Conservation (phyloP, 1,284 basidiomycete species). For the Trametes hirsuta region DNA sequence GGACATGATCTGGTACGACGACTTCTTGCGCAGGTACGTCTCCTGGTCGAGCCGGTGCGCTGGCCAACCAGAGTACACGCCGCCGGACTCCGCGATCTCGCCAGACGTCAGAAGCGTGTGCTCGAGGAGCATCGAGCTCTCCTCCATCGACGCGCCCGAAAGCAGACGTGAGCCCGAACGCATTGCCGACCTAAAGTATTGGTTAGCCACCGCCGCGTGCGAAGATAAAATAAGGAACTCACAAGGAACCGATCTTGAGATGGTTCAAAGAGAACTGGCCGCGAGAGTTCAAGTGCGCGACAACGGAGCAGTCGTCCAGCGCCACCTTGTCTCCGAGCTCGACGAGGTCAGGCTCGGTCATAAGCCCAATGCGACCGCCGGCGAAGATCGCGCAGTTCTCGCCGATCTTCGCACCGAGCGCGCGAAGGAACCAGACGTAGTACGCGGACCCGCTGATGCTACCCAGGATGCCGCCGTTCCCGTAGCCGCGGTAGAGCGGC, state of each 20-base stretch:
- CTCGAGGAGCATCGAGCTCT: slow-evolving; percentile 49
- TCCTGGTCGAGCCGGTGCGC: slow-evolving; percentile 30
- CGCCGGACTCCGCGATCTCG: slow-evolving; percentile 46
- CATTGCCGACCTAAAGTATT: slow-evolving; percentile 18
- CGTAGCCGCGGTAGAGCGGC: slow-evolving; percentile 22
- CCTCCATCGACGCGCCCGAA: slow-evolving; percentile 53
- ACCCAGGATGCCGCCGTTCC: slow-evolving; percentile 23
- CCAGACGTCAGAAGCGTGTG: slow-evolving; percentile 51
- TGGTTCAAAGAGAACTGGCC: slow-evolving; percentile 25
- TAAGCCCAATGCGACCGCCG: slow-evolving; percentile 21
- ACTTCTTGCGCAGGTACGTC: slow-evolving; percentile 11
- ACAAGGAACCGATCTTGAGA: slow-evolving; percentile 19
- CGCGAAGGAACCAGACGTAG: slow-evolving; percentile 24
- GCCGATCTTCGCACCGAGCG: slow-evolving; percentile 24
- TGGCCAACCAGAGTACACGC: slow-evolving; percentile 49
- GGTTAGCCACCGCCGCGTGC: not conserved
- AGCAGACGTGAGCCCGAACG: slow-evolving; percentile 51
- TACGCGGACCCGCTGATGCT: slow-evolving; percentile 20
- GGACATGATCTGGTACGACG: slow-evolving; percentile 13
- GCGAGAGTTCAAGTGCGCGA: slow-evolving; percentile 27
- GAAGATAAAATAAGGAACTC: not conserved
- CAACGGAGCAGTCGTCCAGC: slow-evolving; percentile 25
- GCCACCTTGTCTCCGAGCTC: slow-evolving; percentile 24
- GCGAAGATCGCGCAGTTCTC: slow-evolving; percentile 25
- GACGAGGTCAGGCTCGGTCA: slow-evolving; percentile 26